Percentiles rank a stretch among this genome's conserved stretches.
Evolutionary conservation across 306 rosid genomes (phyloP).

Genomic region (Aeschynomene evenia): DNA sequence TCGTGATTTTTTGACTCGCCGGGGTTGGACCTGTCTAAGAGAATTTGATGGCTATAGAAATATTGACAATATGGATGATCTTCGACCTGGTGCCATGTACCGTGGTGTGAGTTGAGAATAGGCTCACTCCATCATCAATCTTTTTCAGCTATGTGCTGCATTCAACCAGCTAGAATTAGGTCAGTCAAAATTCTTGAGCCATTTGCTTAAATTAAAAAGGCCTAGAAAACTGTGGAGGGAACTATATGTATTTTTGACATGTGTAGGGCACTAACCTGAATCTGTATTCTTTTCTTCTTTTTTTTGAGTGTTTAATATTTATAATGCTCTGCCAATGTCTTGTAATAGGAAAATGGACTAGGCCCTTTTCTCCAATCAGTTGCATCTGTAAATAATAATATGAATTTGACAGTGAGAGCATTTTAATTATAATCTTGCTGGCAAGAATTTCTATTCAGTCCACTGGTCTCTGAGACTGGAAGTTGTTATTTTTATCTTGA

Average conservation of each 20-base stretch:
- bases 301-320: background rate
- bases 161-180: background rate
- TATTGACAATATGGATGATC: conserved; percentile 88
- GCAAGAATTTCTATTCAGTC: background rate
- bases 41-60: conserved; percentile 80
- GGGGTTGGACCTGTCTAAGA: conserved; percentile 76
- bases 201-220: background rate
- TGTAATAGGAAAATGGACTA: conserved; percentile 11
- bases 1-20: conserved; percentile 73
- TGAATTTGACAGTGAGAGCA: background rate
- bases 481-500: background rate
- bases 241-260: conserved; percentile 14
- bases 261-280: background rate
- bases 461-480: background rate
- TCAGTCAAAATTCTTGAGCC: background rate
- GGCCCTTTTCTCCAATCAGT: conserved; percentile 1
- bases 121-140: conserved; percentile 23
- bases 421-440: background rate
- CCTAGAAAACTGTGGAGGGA: background rate
- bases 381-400: conserved; percentile 40
- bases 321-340: background rate
- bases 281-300: background rate
- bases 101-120: conserved; percentile 71
- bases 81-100: conserved; percentile 80
- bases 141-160: conserved; percentile 20